Evolutionary conservation across 2,329 filamentous ascomycete genomes (phyloP).

Genomic region (Bisporella sp.): DNA sequence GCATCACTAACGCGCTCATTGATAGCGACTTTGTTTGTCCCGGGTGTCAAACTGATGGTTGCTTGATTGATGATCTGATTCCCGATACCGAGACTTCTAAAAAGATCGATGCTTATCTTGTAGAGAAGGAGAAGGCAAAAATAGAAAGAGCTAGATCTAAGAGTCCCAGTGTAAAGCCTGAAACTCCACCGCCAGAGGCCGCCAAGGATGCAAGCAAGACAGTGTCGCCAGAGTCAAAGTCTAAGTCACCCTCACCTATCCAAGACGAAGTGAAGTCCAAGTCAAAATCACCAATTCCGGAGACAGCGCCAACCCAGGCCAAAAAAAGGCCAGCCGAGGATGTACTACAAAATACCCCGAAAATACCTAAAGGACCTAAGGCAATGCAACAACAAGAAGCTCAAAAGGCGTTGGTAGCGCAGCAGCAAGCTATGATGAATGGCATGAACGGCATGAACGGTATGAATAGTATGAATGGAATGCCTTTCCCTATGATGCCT

Average conservation of each 20-base stretch:
- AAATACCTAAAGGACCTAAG: conserved; percentile 58
- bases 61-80: conserved; percentile 86
- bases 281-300: conserved; percentile 20
- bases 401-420: conserved; percentile 30
- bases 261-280: conserved; percentile 5
- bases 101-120: conserved; percentile 71
- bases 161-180: conserved; percentile 33
- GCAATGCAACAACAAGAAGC: conserved; percentile 49
- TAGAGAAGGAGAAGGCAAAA: conserved; percentile 42
- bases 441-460: conserved; percentile 29
- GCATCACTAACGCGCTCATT: conserved; percentile 97
- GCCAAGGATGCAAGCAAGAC: conserved; percentile 5
- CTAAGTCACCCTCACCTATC: conserved; percentile 25
- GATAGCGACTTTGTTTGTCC: conserved; percentile 97
- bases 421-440: conserved; percentile 30
- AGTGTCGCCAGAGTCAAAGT: conserved; percentile 25
- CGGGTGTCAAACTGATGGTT: conserved; percentile 81
- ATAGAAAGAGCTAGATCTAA: conserved; percentile 40
- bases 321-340: conserved; percentile 85
- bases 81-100: conserved; percentile 70
- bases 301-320: conserved; percentile 34
- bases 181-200: conserved; percentile 26
- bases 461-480: conserved; percentile 25
- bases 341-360: conserved; percentile 51
- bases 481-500: conserved; percentile 6